phyloP scores from a whole-genome alignment of 768 basidiomycete genomes.

The Tricholoma matsutake region DNA sequence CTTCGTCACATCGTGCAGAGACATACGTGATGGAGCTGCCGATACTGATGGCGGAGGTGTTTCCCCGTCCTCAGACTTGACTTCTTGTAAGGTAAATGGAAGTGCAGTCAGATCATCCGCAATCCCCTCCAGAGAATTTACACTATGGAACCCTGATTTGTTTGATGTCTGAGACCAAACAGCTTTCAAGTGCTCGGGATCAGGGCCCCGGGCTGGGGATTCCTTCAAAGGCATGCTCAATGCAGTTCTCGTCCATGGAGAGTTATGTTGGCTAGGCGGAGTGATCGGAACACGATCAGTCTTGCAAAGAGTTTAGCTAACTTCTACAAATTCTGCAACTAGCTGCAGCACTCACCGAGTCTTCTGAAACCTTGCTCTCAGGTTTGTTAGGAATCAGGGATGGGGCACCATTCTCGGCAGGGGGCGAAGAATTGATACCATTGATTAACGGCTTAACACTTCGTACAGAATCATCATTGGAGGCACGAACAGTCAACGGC shows the following conservation, averaged over 20 bases:
- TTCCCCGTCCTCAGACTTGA: constrained; percentile 83
- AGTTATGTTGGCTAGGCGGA: constrained; percentile 40
- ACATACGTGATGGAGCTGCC: constrained; percentile 68
- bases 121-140: constrained; percentile 83
- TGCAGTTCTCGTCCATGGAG: constrained; percentile 57
- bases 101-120: constrained; percentile 78
- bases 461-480: constrained; percentile 5
- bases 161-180: constrained; percentile 81
- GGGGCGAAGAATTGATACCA: constrained; percentile 17
- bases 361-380: constrained; percentile 52
- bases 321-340: background rate
- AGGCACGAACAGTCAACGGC: constrained; percentile 2
- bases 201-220: constrained; percentile 62
- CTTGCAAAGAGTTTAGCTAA: constrained; percentile 21
- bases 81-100: constrained; percentile 79
- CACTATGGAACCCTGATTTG: constrained; percentile 59
- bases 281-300: constrained; percentile 45
- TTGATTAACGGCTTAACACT: constrained; percentile 11
- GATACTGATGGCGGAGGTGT: constrained; percentile 66
- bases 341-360: constrained; percentile 41
- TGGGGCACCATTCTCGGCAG: constrained; percentile 18
- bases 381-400: constrained; percentile 32
- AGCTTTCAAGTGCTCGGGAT: constrained; percentile 82
- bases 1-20: constrained; percentile 76
- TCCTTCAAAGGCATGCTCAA: constrained; percentile 62